Conservation (phyloP, 1,284 basidiomycete species). For the Ceratobasidium sp. region DNA sequence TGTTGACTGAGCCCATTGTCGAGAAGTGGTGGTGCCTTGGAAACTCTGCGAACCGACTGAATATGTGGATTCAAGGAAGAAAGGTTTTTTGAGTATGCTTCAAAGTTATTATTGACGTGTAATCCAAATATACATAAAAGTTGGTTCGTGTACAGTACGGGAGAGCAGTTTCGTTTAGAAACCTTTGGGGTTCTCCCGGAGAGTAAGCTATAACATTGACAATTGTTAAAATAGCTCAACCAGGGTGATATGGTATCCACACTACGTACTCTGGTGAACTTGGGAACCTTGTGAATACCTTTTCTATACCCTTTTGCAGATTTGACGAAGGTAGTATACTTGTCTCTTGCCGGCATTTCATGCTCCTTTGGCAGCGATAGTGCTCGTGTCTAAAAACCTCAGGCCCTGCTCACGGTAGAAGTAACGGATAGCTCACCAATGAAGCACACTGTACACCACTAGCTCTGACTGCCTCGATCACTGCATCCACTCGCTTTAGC, state of each 20-base stretch:
- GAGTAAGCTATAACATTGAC: slow-evolving; percentile 46
- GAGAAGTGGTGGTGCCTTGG: slow-evolving; percentile 93
- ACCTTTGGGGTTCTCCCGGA: slow-evolving; percentile 49
- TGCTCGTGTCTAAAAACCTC: slow-evolving; percentile 67
- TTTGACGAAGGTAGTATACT: slow-evolving; percentile 92
- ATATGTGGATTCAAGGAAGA: slow-evolving; percentile 80
- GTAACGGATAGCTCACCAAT: slow-evolving; percentile 70
- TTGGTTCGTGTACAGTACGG: too few species aligned
- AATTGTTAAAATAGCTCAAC: too few species aligned
- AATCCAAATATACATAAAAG: background rate
- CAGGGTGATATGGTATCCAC: background rate
- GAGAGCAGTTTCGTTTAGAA: slow-evolving; percentile 41
- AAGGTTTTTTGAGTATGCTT: slow-evolving; percentile 38
- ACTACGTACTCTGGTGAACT: slow-evolving; percentile 87
- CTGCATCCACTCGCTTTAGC: slow-evolving; percentile 91
- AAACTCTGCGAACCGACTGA: slow-evolving; percentile 71
- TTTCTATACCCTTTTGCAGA: slow-evolving; percentile 86
- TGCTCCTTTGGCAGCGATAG: slow-evolving; percentile 87
- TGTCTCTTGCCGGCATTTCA: slow-evolving; percentile 90
- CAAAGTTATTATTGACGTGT: background rate
- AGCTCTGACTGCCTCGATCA: slow-evolving; percentile 87
- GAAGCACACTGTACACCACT: slow-evolving; percentile 84
- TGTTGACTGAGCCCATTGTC: slow-evolving; percentile 68
- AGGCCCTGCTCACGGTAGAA: background rate
- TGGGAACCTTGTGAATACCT: slow-evolving; percentile 95